These are phyloP conservation scores for Apiospora pterosperma DNA, from an alignment of 2,329 filamentous ascomycete genomes.

Conservation along the genomic window DNA sequence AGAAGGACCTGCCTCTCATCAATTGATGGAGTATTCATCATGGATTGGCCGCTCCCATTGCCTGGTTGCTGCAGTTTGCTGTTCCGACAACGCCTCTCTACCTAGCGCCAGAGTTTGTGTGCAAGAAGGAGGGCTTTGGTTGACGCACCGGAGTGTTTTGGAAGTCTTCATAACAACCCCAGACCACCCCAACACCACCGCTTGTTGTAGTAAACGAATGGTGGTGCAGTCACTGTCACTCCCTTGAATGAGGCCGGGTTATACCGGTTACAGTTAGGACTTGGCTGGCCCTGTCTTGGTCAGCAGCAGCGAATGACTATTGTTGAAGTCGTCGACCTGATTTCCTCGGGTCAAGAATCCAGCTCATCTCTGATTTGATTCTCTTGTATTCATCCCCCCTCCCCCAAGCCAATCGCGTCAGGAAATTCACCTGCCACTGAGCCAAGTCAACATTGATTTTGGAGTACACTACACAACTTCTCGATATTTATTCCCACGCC, in stretches of 20 bases:
- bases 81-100: not conserved
- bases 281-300: not conserved
- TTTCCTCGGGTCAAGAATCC: not conserved
- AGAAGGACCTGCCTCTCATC: not conserved
- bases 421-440: not conserved
- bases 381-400: not conserved
- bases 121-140: not conserved
- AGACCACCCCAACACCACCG: not conserved
- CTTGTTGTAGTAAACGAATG: not conserved
- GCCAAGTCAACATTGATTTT: constrained; percentile 14
- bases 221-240: not conserved
- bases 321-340: not conserved
- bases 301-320: not conserved
- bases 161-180: not conserved
- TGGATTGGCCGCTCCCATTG: not conserved
- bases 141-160: not conserved
- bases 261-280: not conserved
- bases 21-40: not conserved
- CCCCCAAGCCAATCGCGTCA: not conserved
- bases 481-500: constrained; percentile 2
- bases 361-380: not conserved
- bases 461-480: constrained; percentile 6
- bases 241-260: not conserved
- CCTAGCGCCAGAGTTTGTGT: not conserved
- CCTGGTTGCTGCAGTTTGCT: not conserved